Conservation (phyloP, 805 yeast genomes). For the Candida sakaeoensis region DNA sequence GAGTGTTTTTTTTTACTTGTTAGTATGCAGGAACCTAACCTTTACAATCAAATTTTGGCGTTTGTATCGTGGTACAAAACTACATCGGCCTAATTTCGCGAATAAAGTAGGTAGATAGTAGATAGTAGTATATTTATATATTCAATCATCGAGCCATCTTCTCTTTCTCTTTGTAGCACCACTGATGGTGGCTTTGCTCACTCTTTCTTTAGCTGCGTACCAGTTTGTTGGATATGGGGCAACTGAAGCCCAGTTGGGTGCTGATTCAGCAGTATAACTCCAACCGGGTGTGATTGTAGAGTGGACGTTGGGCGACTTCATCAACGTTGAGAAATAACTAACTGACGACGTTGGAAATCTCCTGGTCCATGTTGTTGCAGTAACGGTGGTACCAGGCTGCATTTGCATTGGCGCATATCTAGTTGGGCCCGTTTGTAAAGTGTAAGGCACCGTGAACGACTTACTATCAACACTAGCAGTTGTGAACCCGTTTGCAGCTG, state of each 20-base stretch:
- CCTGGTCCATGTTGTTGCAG: constrained; percentile 63
- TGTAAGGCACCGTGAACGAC: constrained; percentile 69
- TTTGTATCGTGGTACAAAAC: background rate
- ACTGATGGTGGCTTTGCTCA: constrained; percentile 36
- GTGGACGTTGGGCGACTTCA: constrained; percentile 38
- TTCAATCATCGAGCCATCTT: constrained; percentile 35
- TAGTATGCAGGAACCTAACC: too few relatives aligned
- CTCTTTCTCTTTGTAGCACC: constrained; percentile 30
- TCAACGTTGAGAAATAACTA: constrained; percentile 46
- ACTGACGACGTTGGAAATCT: constrained; percentile 66
- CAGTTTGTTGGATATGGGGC: constrained; percentile 66
- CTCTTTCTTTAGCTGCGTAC: constrained; percentile 58
- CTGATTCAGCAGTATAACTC: constrained; percentile 64
- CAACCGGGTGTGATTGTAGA: constrained; percentile 87
- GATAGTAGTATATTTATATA: too few relatives aligned
- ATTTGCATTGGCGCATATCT: constrained; percentile 91
- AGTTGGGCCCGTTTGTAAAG: constrained; percentile 71
- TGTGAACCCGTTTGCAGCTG: constrained; percentile 33
- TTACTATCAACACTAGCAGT: constrained; percentile 25
- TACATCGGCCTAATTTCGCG: too few relatives aligned
- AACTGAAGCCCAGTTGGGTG: constrained; percentile 64
- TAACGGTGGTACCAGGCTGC: constrained; percentile 74
- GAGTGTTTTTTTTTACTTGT: too few relatives aligned
- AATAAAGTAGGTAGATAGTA: too few relatives aligned
- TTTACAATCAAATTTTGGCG: background rate